Percentiles rank a stretch among this genome's conserved stretches.
Conservation (phyloP, 1,139 yeast species). For the Sugiyamaella castrensis region DNA sequence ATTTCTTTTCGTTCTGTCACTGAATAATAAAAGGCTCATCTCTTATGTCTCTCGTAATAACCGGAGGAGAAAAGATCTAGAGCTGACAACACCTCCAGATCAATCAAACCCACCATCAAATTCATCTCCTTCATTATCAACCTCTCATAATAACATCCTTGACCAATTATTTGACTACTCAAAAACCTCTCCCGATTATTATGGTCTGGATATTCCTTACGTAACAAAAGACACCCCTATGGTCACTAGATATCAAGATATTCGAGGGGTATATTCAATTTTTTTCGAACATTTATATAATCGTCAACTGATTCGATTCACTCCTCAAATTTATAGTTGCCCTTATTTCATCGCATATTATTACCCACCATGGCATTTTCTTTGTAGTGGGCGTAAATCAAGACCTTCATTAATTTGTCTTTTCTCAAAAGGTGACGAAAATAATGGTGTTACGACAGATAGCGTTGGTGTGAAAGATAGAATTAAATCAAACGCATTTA, state of each 20-base stretch:
- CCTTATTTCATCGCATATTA: slow-evolving; percentile 30
- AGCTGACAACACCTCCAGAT: not conserved
- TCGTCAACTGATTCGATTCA: slow-evolving; percentile 13
- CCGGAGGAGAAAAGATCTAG: not conserved
- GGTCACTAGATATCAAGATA: slow-evolving; percentile 20
- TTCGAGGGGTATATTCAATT: slow-evolving; percentile 30
- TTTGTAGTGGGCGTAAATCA: slow-evolving; percentile 49
- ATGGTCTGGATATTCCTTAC: slow-evolving; percentile 17
- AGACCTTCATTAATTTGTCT: slow-evolving; percentile 44
- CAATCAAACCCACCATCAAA: not conserved
- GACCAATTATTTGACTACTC: not conserved
- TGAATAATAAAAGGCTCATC: slow-evolving; percentile 1
- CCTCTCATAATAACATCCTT: not conserved
- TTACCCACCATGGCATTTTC: slow-evolving; percentile 47
- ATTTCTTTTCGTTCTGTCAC: not conserved
- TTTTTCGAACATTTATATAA: slow-evolving; percentile 26
- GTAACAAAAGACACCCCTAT: slow-evolving; percentile 25
- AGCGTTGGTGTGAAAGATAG: slow-evolving; percentile 6
- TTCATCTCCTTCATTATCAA: not conserved
- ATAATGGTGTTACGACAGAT: slow-evolving; percentile 27
- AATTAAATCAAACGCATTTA: slow-evolving; percentile 13
- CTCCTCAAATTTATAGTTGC: slow-evolving; percentile 22
- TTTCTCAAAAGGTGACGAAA: slow-evolving; percentile 26
- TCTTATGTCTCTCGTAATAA: slow-evolving; percentile 8
- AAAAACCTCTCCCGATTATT: slow-evolving; percentile 3